A percentile compares a stretch with the other conserved stretches of the same genome.
phyloP scores from a whole-genome alignment of 345 rosid species.

The Camelina laxa region DNA sequence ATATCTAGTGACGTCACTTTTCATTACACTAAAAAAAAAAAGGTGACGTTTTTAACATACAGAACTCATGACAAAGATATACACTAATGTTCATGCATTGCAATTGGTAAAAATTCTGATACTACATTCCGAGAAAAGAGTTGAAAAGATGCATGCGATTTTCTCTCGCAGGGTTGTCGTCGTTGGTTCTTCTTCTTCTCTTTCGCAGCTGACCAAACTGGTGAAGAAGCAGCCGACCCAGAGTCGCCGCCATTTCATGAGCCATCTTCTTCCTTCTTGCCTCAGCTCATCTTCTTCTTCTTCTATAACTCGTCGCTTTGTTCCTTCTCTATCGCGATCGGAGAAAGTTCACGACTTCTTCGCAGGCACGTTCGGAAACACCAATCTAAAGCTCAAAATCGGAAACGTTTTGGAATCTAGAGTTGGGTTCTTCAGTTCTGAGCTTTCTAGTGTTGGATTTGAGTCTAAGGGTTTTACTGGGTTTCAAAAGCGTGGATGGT shows the following conservation, averaged over 20 bases:
- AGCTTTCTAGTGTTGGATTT: conserved; percentile 33
- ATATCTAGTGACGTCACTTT: too few species aligned
- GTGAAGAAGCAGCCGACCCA: conserved; percentile 20
- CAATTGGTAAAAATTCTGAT: neutral
- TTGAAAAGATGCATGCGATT: conserved; percentile 51
- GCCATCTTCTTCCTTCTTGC: conserved; percentile 15
- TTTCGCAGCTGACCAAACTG: conserved; percentile 36
- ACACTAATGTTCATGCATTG: neutral
- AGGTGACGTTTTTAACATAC: neutral
- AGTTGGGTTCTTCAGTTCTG: conserved; percentile 42
- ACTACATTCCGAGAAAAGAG: neutral
- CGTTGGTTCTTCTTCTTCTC: conserved; percentile 7
- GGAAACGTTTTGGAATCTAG: conserved; percentile 39
- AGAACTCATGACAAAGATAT: neutral
- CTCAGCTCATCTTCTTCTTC: conserved; percentile 13
- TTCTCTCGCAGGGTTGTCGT: conserved; percentile 41
- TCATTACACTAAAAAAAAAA: neutral
- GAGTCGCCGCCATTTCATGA: conserved; percentile 28
- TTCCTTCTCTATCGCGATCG: conserved; percentile 41
- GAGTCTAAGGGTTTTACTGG: conserved; percentile 38
- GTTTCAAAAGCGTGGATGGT: conserved; percentile 48
- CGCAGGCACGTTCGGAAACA: conserved; percentile 41
- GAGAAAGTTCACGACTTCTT: conserved; percentile 40
- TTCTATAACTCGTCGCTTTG: neutral
- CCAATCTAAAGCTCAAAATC: conserved; percentile 37